Base-by-base conservation (phyloP, 2,329 filamentous ascomycete species). In the Hymenoscyphus fraxineus region DNA sequence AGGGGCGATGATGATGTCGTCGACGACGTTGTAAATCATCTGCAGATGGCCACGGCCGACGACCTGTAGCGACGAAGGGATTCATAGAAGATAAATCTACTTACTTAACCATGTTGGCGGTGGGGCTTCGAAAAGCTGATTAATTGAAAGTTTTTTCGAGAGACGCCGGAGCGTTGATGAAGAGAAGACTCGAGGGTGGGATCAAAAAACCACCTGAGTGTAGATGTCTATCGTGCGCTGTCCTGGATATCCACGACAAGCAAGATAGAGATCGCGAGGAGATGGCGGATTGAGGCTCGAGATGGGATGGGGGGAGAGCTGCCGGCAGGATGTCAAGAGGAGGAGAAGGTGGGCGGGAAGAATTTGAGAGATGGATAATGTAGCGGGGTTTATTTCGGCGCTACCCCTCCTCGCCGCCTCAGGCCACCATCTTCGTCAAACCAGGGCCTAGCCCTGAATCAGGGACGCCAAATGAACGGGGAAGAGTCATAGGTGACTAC, bases 21-120 rank as follows among this genome's bases (percentile, higher is more conserved):
- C 22, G 44, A 51, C 22, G 44, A 22, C 22, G 44, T 22, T 10
- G 19, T 12, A 19, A 19, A 19, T 22, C 44, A 35, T 35, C 35
- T 35, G n/a, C 44, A 51, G n/a, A 51, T 22, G 44, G 7, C 44
- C 19, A 51, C n/a, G 1, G 44, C 19, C n/a, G 44, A 51, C 9
- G 22, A 3, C 22, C 44, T 51, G 44, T 3, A 13, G 19, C n/a
- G n/a, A 51, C 22, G 44, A 51, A 19, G 27, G 44, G 22, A 54
- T 57, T 22, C 27, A 51, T 59, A 22, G 59, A 41, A 57, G 59
- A 47, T 57, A 62, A 56, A 61, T 66, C 31, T 63, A 94, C 93
- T 90, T 90, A 97, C 93, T 98, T 97, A 81, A 99, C 95, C 95
- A 99, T 99, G 81, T 93, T 97, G 90, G 84, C 92, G 91, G 93